These are phyloP conservation scores for Dispira simplex DNA, from an alignment of 192 early-diverging fungal genomes.

Conservation along the genomic window DNA sequence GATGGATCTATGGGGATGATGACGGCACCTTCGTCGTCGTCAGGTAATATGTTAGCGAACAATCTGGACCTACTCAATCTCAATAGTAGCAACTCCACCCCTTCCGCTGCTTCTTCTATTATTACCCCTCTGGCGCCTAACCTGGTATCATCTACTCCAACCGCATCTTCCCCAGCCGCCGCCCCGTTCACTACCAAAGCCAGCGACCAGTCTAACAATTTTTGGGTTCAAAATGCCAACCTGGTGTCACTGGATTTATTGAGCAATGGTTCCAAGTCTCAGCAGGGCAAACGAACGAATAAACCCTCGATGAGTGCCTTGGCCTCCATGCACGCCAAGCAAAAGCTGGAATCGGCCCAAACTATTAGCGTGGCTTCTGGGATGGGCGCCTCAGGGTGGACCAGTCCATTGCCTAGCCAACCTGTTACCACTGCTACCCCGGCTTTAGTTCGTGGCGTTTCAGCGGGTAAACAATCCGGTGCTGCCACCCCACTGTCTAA, in stretches of 20 bases:
- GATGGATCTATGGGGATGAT: not conserved
- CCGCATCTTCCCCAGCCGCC: not conserved
- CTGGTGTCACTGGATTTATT: constrained; percentile 5
- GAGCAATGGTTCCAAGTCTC: not conserved
- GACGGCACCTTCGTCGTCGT: not conserved
- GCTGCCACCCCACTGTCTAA: constrained; percentile 1
- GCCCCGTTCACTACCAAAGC: not conserved
- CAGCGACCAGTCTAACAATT: not conserved
- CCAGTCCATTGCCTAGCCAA: too few relatives aligned
- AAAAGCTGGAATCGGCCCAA: not conserved
- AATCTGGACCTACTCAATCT: constrained; percentile 1
- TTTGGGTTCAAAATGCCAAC: constrained; percentile 3
- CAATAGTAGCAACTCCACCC: too few relatives aligned
- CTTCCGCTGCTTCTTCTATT: not conserved
- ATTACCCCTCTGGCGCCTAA: not conserved
- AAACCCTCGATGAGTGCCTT: constrained; percentile 5
- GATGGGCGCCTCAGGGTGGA: too few relatives aligned
- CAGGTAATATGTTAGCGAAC: not conserved
- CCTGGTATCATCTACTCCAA: not conserved
- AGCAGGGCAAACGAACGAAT: not conserved
- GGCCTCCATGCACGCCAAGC: constrained; percentile 4
- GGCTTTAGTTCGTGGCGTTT: not conserved
- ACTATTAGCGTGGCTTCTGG: too few relatives aligned
- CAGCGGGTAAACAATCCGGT: not conserved
- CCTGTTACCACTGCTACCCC: not conserved